These are phyloP conservation scores for Penicillium sp. DNA, from an alignment of 2,329 filamentous ascomycete genomes.

Conservation along the genomic window DNA sequence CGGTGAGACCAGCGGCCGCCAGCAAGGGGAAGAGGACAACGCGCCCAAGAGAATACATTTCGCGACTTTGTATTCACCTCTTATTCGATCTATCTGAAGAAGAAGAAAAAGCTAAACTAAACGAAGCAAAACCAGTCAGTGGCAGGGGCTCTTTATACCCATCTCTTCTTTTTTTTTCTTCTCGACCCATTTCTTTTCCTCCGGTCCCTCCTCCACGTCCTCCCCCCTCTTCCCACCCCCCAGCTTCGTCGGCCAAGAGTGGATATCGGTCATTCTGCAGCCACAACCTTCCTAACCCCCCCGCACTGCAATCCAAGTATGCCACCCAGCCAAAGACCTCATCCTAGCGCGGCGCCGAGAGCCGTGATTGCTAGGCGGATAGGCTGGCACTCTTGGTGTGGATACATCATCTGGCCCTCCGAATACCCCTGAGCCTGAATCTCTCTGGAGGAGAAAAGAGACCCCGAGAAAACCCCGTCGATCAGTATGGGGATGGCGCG, in stretches of 20 bases:
- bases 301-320: neutral
- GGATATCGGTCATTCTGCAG: neutral
- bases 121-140: neutral
- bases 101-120: neutral
- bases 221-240: neutral
- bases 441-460: neutral
- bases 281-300: constrained; percentile 7
- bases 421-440: neutral
- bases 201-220: too few species aligned
- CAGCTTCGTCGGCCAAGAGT: neutral
- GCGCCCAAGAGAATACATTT: neutral
- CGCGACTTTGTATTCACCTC: neutral
- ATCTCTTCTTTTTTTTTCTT: neutral
- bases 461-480: neutral
- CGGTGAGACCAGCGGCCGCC: constrained; percentile 10
- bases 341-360: neutral
- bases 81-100: neutral
- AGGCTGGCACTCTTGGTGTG: neutral
- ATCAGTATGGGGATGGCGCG: constrained; percentile 3
- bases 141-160: neutral
- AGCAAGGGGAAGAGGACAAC: constrained; percentile 11
- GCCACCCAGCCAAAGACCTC: neutral
- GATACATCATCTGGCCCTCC: neutral
- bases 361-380: neutral
- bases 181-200: neutral